Base-by-base conservation (phyloP, 2,329 filamentous ascomycete genomes). In the Beauveria varroae region DNA sequence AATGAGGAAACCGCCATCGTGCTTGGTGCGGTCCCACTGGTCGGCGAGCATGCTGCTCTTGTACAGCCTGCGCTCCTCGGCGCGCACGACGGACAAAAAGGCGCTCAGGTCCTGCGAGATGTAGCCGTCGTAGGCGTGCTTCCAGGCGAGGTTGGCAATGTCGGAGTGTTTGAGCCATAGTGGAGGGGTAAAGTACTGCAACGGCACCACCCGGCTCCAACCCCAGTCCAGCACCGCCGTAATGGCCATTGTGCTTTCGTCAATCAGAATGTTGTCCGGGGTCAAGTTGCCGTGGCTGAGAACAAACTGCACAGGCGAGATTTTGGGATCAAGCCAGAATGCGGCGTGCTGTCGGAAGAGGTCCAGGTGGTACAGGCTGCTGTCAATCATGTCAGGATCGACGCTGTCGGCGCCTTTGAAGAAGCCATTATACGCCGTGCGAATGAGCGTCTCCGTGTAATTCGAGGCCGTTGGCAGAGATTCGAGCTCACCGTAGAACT, bases 381-480 rank as follows among this genome's bases (percentile, higher is more conserved):
- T 64, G 49, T 67, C 66, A 10, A 66, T 65, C 49, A 67, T 57
- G 5, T 62, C 63, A 14, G 60, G 47, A n/a, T 70, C 59, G 46
- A 62, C 34, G 30, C 62, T 59, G 50, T 59, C 63, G 8, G 63
- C 59, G 55, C 63, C 62, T 54, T 63, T 54, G n/a, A 55, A 54
- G 52, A 69, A 69, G 4, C 64, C 67, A 64, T 68, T 68, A 47
- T 69, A 63, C n/a, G 67, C 63, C 62, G 69, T 64, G 34, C 66
- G 43, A 12, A 68, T 65, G 34, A 69, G 60, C 59, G 68, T 66
- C n/a, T 65, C 62, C 4, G 65, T 60, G 55, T 70, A 70, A 16
- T 65, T 37, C 22, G 64, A 63, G 30, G 68, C 67, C 6, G 64
- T 68, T n/a, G 52, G 65, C 12, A 68, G 37, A 47, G 37, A 24